A percentile compares a stretch with the other conserved stretches of the same genome.
These are phyloP conservation scores for Nakazawaea ambrosiae DNA, from an alignment of 805 yeast species.

Conservation along the genomic window DNA sequence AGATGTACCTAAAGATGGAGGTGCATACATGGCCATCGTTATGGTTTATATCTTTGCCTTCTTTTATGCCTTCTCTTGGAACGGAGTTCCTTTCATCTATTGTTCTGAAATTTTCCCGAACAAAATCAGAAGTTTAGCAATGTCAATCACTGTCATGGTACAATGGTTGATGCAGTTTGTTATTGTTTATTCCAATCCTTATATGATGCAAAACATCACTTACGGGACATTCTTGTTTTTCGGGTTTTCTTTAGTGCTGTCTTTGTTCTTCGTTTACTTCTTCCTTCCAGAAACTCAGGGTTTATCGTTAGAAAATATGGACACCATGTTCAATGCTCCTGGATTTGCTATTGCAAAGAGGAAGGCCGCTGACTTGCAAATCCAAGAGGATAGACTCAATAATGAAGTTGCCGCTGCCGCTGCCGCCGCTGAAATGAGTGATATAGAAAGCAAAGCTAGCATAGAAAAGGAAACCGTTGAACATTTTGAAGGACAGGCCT, in stretches of 20 bases:
- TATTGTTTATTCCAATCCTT: constrained; percentile 37
- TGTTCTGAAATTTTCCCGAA: constrained; percentile 39
- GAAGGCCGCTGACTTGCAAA: neutral
- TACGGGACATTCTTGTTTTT: constrained; percentile 40
- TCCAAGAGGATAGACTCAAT: neutral
- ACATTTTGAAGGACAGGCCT: too few relatives aligned
- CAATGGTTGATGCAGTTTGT: constrained; percentile 47
- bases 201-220: constrained; percentile 34
- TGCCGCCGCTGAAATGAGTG: neutral
- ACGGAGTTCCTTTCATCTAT: constrained; percentile 40
- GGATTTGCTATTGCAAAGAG: constrained; percentile 3
- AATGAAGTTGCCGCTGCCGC: neutral
- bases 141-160: constrained; percentile 35
- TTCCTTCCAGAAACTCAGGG: constrained; percentile 43
- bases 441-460: too few relatives aligned
- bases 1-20: constrained; percentile 19
- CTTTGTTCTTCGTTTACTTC: constrained; percentile 30
- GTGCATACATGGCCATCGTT: constrained; percentile 38
- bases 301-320: constrained; percentile 39
- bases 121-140: constrained; percentile 33
- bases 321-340: constrained; percentile 17
- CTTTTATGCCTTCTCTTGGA: constrained; percentile 36
- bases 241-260: constrained; percentile 27
- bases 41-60: constrained; percentile 40
- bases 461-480: neutral